These are phyloP conservation scores for Dovyalis caffra DNA, from an alignment of 345 rosid genomes.

Conservation along the genomic window DNA sequence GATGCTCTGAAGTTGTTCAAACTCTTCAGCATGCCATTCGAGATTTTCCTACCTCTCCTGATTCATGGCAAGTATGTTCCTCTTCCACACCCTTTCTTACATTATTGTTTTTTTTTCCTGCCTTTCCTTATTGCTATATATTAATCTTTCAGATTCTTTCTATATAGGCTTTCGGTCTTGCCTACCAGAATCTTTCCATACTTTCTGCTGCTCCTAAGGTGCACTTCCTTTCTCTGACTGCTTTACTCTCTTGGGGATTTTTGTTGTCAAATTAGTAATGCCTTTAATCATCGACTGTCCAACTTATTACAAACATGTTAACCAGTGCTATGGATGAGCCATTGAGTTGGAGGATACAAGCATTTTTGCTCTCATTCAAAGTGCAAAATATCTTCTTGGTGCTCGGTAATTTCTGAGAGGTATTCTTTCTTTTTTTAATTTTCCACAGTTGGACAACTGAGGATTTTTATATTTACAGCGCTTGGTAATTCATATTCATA, in stretches of 20 bases:
- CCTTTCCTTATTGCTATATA: not conserved
- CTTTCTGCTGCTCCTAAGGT: conserved; percentile 95
- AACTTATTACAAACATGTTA: not conserved
- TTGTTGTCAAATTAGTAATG: not conserved
- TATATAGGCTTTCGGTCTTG: conserved; percentile 81
- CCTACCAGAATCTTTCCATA: conserved; percentile 93
- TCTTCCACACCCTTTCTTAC: too few relatives aligned
- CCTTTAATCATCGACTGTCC: too few relatives aligned
- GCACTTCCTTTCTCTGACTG: conserved; percentile 4
- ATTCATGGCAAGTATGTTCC: conserved; percentile 91
- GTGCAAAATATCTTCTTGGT: conserved; percentile 86
- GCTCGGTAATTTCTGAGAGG: too few relatives aligned
- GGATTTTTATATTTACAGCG: too few relatives aligned
- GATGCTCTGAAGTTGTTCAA: conserved; percentile 88
- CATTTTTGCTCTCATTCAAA: conserved; percentile 71
- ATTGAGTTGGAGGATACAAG: conserved; percentile 75
- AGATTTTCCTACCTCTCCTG: conserved; percentile 74
- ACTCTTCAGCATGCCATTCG: conserved; percentile 93
- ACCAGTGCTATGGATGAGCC: conserved; percentile 72
- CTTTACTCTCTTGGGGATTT: not conserved
- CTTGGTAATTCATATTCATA: too few relatives aligned
- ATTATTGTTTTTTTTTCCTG: not conserved
- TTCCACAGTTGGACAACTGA: too few relatives aligned
- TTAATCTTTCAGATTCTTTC: not conserved
- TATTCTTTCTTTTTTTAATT: too few relatives aligned